Base-by-base conservation (phyloP, 345 rosid genomes). In the Punica granatum region DNA sequence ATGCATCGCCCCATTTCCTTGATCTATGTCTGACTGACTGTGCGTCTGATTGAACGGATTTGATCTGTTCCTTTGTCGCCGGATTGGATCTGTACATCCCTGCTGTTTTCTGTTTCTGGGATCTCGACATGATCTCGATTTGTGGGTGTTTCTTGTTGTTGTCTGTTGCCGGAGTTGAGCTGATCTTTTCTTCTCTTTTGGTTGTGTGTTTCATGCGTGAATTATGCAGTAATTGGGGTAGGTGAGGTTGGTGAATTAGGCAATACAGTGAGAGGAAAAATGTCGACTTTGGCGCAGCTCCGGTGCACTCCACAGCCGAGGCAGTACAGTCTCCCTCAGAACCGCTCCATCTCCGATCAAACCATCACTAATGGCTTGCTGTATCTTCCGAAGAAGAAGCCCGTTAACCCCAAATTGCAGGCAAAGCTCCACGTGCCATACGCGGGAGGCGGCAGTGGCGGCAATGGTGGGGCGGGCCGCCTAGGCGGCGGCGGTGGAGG, bases 371-470 rank as follows among this genome's bases (percentile, higher is more conserved):
- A 61, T 77, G 39, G 64, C 78, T 3, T 74, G 73, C 69, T 42
- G 71, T 5, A 11, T 11, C 30, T 32, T 48, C 33, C 65, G 23
- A 48, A 60, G 64, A 64, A 30, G 62, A 72, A 49, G 61, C 13
- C 43, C n/a, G 7, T 32, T 37, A 30, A 23, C 11, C 48, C 59
- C 35, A 60, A 25, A 48, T 65, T 60, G 33, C 61, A 60, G 43
- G 35, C 46, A 37, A 77, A 63, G 1, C 63, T 81, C 41, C 32
- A 67, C 16, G 21, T 69, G 25, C 58, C 80, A 4, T 64, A 73
- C 63, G 78, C 78, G 16, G 86, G 80, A 21, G 90, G 82, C n/a
- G 79, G 76, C 64, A 54, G 63, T 59, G 87, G 87, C 43, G 67
- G 74, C 36, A 77, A 82, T 0, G 67, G 67, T 21, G 81, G 79